Percentiles rank a stretch among this genome's conserved stretches.
Conservation (phyloP, 352 stramenopile species). For the Globisporangium lucens region DNA sequence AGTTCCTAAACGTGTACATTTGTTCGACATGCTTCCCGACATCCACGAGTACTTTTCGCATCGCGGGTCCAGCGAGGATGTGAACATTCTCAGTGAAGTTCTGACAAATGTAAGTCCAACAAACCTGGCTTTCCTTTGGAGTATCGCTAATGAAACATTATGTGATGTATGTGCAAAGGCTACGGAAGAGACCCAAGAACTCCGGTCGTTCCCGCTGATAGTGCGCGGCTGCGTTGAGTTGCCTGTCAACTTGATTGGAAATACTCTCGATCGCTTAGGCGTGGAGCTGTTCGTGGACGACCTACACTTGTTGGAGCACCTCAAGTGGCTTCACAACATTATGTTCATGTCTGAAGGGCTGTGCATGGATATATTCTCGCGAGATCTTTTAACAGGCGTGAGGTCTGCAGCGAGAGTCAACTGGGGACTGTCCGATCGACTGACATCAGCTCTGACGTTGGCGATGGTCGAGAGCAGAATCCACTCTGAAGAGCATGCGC, state of each 20-base stretch:
- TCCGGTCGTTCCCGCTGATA: constrained; percentile 39
- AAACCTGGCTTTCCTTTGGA: neutral
- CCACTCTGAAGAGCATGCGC: constrained; percentile 17
- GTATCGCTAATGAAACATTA: constrained; percentile 16
- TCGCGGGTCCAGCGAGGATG: constrained; percentile 1
- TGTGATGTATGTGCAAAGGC: constrained; percentile 1
- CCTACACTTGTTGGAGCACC: constrained; percentile 42
- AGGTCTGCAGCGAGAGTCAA: constrained; percentile 40
- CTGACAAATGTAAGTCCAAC: constrained; percentile 5
- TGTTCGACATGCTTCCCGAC: constrained; percentile 12
- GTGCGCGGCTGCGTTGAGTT: constrained; percentile 35
- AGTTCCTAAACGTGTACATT: neutral
- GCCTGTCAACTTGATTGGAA: constrained; percentile 35
- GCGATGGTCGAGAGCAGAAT: constrained; percentile 57
- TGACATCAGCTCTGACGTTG: constrained; percentile 49
- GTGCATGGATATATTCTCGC: constrained; percentile 69
- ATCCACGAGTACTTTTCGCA: constrained; percentile 18
- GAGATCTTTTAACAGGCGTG: constrained; percentile 48
- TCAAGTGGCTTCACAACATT: constrained; percentile 58
- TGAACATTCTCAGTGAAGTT: constrained; percentile 5
- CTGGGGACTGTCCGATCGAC: constrained; percentile 39
- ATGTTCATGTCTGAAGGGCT: constrained; percentile 74
- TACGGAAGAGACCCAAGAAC: neutral
- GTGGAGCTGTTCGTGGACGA: constrained; percentile 41
- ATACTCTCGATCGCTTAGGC: constrained; percentile 45